Base-by-base conservation (phyloP, 2,329 filamentous ascomycete genomes). In the Colletotrichum tanaceti region DNA sequence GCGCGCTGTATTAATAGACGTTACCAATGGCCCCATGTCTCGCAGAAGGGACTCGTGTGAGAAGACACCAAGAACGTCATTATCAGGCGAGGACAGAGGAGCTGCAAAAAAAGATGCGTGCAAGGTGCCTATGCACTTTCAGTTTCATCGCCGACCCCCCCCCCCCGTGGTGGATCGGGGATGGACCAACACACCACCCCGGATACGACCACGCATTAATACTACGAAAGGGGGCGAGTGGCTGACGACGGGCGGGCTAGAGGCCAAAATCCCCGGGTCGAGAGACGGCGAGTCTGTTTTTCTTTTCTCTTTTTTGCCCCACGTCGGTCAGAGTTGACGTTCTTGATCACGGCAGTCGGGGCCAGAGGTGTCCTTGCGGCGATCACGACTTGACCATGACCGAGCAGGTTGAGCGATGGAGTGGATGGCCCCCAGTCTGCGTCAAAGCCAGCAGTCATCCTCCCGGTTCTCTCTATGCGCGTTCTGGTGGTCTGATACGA, bases 141-240 rank as follows among this genome's bases (percentile, higher is more conserved):
- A 22, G 65, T 68, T 60, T 68, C 65, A 65, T 49, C 55, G 62
- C 50, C 62, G 14, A 59, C 65, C 55, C n/a, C n/a, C n/a, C n/a
- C n/a, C n/a, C n/a, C n/a, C 61, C 62, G 43, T 68, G 5, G 39
- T 58, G 60, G 60, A 35, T 38, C n/a, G 35, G 9, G 39, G 28
- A 39, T 9, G 39, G 60, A 16, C 38, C 38, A 44, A 28, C 6
- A 28, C 6, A 38, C 18, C 60, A 68, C 49, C 65, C 65, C 61
- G 50, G 65, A 38, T 57, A 60, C 65, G 3, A 46, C 62, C 55
- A 44, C 43, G 18, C 55, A 13, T n/a, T n/a, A n/a, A n/a, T n/a
- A n/a, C n/a, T n/a, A n/a, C n/a, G n/a, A 35, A n/a, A 18, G 10
- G 28, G 3, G 43, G 3, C 1, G n/a, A n/a, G 22, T 10, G 10